Percentiles rank a stretch among this genome's conserved stretches.
Conservation (phyloP, 2,329 filamentous ascomycete species). For the Clonostachys solani region DNA sequence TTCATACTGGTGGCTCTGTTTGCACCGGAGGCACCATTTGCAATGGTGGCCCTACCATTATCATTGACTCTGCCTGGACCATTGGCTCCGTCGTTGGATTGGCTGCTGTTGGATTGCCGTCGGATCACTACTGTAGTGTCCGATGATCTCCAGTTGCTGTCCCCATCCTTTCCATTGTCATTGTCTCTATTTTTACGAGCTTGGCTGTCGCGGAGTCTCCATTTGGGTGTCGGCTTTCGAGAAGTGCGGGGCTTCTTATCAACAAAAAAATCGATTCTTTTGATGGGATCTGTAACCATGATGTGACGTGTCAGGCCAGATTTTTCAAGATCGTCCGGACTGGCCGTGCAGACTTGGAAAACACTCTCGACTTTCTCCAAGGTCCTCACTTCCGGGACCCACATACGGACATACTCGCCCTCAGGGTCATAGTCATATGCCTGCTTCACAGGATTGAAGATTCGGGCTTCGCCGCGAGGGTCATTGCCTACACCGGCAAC, state of each 20-base stretch:
- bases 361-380: slow-evolving; percentile 52
- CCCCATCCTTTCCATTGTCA: background rate
- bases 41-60: background rate
- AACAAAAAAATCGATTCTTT: slow-evolving; percentile 60
- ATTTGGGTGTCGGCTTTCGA: slow-evolving; percentile 9
- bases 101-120: background rate
- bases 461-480: slow-evolving; percentile 63
- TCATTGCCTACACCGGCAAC: slow-evolving; percentile 77
- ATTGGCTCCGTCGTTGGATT: background rate
- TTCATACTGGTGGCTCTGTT: too few relatives aligned
- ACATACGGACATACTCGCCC: slow-evolving; percentile 66
- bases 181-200: background rate
- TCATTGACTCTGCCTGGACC: background rate
- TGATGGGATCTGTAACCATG: slow-evolving; percentile 65
- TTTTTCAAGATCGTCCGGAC: slow-evolving; percentile 49
- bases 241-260: slow-evolving; percentile 38
- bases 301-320: slow-evolving; percentile 52
- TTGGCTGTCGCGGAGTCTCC: background rate
- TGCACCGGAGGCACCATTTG: too few relatives aligned
- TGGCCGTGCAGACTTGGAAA: slow-evolving; percentile 68
- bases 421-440: slow-evolving; percentile 71
- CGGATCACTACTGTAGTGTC: too few relatives aligned
- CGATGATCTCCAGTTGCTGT: background rate
- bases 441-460: slow-evolving; percentile 81
- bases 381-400: slow-evolving; percentile 63